Evolutionary conservation across 768 basidiomycete genomes (phyloP).

Genomic region (Pilatotrama ljubarskyi): DNA sequence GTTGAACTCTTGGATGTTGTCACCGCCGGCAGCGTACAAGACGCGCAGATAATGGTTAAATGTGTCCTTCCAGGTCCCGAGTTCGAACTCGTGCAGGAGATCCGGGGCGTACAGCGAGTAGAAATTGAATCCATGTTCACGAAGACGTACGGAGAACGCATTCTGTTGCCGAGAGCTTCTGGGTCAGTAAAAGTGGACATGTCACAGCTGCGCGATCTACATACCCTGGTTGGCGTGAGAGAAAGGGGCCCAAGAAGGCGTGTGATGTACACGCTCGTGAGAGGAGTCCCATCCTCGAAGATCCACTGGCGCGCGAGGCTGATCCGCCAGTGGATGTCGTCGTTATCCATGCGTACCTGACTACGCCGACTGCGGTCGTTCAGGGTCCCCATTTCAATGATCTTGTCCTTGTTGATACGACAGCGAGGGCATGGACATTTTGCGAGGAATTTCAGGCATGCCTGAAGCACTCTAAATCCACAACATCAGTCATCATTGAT

Average conservation of each 20-base stretch:
- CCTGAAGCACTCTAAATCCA: slow-evolving; percentile 35
- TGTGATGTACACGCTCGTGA: slow-evolving; percentile 13
- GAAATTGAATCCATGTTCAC: slow-evolving; percentile 27
- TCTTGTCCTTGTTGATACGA: slow-evolving; percentile 29
- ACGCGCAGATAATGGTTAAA: slow-evolving; percentile 31
- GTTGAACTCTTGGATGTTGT: slow-evolving; percentile 18
- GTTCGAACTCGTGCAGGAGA: slow-evolving; percentile 37
- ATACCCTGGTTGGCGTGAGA: slow-evolving; percentile 21
- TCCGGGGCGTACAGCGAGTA: slow-evolving; percentile 32
- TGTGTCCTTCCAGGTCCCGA: slow-evolving; percentile 36
- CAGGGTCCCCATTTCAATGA: slow-evolving; percentile 33
- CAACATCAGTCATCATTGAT: not conserved
- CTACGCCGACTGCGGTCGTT: not conserved
- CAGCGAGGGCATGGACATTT: slow-evolving; percentile 44
- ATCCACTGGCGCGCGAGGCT: slow-evolving; percentile 15
- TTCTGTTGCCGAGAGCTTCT: too few relatives aligned
- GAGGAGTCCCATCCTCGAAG: slow-evolving; percentile 15
- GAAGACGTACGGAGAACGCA: slow-evolving; percentile 32
- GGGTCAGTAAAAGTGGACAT: not conserved
- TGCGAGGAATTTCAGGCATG: slow-evolving; percentile 40
- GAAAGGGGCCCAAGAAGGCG: slow-evolving; percentile 18
- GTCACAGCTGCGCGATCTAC: not conserved
- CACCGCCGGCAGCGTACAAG: slow-evolving; percentile 10
- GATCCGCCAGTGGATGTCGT: not conserved
- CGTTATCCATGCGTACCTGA: slow-evolving; percentile 11